Conservation (phyloP, 1,284 basidiomycete genomes). For the Leccinum fallax region DNA sequence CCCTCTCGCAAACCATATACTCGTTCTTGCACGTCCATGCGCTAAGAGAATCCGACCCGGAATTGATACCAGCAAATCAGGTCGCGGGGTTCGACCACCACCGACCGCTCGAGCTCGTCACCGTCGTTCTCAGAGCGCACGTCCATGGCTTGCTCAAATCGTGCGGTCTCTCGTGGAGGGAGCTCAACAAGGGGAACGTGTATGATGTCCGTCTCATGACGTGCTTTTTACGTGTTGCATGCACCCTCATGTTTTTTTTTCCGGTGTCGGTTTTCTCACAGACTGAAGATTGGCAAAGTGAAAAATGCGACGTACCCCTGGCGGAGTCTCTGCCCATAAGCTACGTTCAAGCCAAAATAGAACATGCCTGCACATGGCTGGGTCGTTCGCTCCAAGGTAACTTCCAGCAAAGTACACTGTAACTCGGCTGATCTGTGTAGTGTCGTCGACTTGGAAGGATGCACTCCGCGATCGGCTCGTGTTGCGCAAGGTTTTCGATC, state of each 20-base stretch:
- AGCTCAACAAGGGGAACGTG: conserved; percentile 71
- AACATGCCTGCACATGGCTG: conserved; percentile 60
- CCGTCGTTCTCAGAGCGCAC: conserved; percentile 70
- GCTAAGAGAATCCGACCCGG: conserved; percentile 61
- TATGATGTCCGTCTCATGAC: conserved; percentile 64
- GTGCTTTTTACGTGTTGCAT: conserved; percentile 9
- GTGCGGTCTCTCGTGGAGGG: conserved; percentile 81
- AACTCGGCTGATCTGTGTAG: conserved; percentile 27
- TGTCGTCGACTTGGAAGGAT: conserved; percentile 45
- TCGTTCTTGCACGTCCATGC: conserved; percentile 81
- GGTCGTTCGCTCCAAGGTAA: conserved; percentile 45
- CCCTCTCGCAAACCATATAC: conserved; percentile 84
- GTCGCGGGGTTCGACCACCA: conserved; percentile 23
- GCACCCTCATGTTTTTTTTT: conserved; percentile 14
- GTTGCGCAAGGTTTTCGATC: conserved; percentile 55
- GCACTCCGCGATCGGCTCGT: conserved; percentile 55
- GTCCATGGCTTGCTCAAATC: conserved; percentile 80
- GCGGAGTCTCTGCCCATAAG: conserved; percentile 68
- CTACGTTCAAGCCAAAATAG: conserved; percentile 60
- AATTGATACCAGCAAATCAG: conserved; percentile 44
- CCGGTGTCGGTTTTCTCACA: conserved; percentile 34
- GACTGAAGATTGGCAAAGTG: conserved; percentile 88
- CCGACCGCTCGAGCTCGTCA: conserved; percentile 61
- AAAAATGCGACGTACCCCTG: conserved; percentile 84
- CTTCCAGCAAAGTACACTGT: neutral